These are phyloP conservation scores for Protomyces gravidus DNA, from an alignment of 1,139 yeast genomes.

Conservation along the genomic window DNA sequence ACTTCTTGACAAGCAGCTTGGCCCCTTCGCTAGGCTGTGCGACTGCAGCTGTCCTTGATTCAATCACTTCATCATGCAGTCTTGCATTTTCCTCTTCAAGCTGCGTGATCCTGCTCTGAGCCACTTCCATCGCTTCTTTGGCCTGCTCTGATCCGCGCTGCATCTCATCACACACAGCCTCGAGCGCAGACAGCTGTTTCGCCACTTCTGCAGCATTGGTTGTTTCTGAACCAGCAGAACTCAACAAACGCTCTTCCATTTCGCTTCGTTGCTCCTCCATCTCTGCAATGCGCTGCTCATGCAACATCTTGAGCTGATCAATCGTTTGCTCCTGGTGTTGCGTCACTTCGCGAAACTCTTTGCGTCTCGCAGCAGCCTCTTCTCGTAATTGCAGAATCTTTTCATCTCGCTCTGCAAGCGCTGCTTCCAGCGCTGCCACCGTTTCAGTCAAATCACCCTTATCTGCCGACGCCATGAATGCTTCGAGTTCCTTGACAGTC, in stretches of 20 bases:
- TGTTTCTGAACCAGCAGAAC: constrained; percentile 14
- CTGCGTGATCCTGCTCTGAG: constrained; percentile 6
- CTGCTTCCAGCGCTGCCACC: constrained; percentile 1
- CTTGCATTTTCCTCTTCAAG: constrained; percentile 16
- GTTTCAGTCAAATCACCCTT: not conserved
- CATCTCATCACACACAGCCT: constrained; percentile 12
- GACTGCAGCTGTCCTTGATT: not conserved
- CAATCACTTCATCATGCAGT: constrained; percentile 1
- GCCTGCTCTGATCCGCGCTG: constrained; percentile 16
- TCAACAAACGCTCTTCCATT: constrained; percentile 15
- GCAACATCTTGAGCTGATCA: constrained; percentile 16
- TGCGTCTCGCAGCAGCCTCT: constrained; percentile 13
- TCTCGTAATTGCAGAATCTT: constrained; percentile 12
- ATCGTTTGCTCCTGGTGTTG: constrained; percentile 20
- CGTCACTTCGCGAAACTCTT: constrained; percentile 16
- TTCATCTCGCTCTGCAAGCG: constrained; percentile 10
- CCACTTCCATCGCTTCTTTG: constrained; percentile 18
- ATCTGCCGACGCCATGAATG: not conserved
- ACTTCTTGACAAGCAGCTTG: not conserved
- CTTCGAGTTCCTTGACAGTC: constrained; percentile 14
- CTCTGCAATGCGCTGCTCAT: constrained; percentile 10
- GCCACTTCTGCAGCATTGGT: constrained; percentile 11
- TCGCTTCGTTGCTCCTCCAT: constrained; percentile 14
- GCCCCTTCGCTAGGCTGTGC: not conserved
- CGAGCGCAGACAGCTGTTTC: constrained; percentile 7